A percentile compares a stretch with the other conserved stretches of the same genome.
phyloP scores from a whole-genome alignment of 176 grass and related monocot species.

The Triticum urartu region DNA sequence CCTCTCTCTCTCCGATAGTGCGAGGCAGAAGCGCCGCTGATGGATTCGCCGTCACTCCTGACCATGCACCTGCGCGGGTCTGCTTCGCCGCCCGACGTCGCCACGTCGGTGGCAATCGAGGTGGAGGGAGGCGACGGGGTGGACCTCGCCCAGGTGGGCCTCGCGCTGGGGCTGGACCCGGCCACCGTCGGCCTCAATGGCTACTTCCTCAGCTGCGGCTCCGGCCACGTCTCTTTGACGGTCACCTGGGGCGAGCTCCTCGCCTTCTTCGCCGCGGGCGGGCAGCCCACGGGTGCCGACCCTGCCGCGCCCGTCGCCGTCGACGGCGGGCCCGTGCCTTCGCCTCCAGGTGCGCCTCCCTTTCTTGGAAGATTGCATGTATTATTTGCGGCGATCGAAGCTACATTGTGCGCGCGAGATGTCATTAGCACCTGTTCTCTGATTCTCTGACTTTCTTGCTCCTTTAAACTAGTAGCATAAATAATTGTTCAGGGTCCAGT shows the following conservation, averaged over 20 bases:
- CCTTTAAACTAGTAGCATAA: not conserved
- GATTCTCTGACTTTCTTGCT: not conserved
- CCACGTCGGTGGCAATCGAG: not conserved
- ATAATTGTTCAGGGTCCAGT: not conserved
- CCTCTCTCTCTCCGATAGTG: not conserved
- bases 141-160: constrained; percentile 47
- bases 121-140: constrained; percentile 40
- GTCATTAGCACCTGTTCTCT: not conserved
- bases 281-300: constrained; percentile 40
- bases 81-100: not conserved
- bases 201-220: constrained; percentile 63
- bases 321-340: constrained; percentile 27
- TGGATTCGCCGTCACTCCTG: not conserved
- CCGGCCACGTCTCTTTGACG: constrained; percentile 34
- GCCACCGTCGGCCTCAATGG: constrained; percentile 58
- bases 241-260: constrained; percentile 57
- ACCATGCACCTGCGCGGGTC: constrained; percentile 24
- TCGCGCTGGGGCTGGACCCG: constrained; percentile 56
- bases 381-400: too few species aligned
- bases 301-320: constrained; percentile 39
- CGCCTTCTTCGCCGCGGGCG: constrained; percentile 51
- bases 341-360: constrained; percentile 29
- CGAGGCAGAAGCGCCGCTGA: not conserved
- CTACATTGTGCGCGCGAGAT: too few species aligned
- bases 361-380: too few species aligned